Base-by-base conservation (phyloP, 2,329 filamentous ascomycete genomes). In the Coniochaeta ligniaria region DNA sequence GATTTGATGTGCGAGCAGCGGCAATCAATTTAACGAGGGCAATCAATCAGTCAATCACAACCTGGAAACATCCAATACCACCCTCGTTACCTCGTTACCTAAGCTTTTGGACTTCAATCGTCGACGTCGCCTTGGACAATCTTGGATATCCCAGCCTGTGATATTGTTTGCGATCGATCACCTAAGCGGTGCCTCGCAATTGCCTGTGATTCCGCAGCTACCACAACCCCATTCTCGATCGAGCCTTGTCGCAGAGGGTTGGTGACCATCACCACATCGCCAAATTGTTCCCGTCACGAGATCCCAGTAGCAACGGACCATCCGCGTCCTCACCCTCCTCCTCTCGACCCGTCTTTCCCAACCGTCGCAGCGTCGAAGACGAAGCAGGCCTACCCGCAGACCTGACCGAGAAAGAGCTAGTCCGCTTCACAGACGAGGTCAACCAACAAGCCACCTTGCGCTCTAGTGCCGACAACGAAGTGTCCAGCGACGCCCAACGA, bases 271-370 rank as follows among this genome's bases (percentile, higher is more conserved):
- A 33, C 60, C 60, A 64, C 68, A 62, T 72, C 74, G 72, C 72
- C 79, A 82, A 75, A 75, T 77, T 80, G 80, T 81, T 78, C 71
- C 72, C 74, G 66, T 72, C 70, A 69, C 76, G 73, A 71, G 74
- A 78, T 66, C 67, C 73, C 68, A 75, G 71, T 69, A 74, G 73
- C 71, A 72, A 75, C 73, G 76, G 76, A 74, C 73, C 73, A 72
- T 72, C 75, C 24, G 56, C 12, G 56, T 45, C 56, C 38, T 58
- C 54, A 35, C 24, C 47, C 24, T 57, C 54, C 70, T 75, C 75
- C 73, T 69, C 73, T 71, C 74, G 74, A 71, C 73, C 63, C 61
- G 60, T 60, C 52, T 55, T 59, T 61, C 61, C 56, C 59, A 66
- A 62, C 45, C 65, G 67, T 61, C 66, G 63, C 62, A 67, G 66